phyloP scores from a whole-genome alignment of 148 eudicot genomes.

The Spergularia marina region DNA sequence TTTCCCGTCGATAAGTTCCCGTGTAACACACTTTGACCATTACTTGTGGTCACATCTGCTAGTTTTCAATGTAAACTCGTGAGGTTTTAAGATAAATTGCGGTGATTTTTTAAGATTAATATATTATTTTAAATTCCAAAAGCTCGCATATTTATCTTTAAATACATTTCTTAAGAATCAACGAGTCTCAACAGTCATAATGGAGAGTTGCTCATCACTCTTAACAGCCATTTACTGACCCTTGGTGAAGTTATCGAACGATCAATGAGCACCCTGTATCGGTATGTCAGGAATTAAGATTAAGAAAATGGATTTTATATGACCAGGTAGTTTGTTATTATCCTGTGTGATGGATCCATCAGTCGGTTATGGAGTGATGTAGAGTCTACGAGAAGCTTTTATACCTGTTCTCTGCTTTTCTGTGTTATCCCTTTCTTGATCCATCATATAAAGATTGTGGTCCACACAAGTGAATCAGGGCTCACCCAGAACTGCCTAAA shows the following conservation, averaged over 20 bases:
- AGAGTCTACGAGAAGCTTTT: background rate
- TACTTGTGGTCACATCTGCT: no score
- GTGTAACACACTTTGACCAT: no score
- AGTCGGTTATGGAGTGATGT: background rate
- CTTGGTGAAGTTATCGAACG: background rate
- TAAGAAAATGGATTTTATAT: background rate
- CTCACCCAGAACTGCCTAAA: slow-evolving; percentile 27
- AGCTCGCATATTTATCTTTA: no score
- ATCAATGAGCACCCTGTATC: background rate
- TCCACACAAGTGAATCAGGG: slow-evolving; percentile 21
- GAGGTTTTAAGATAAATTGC: no score
- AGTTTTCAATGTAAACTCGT: no score
- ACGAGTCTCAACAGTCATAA: no score
- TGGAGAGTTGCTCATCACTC: background rate
- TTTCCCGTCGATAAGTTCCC: background rate
- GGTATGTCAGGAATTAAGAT: background rate
- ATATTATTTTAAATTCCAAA: no score
- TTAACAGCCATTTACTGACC: background rate
- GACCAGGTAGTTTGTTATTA: background rate
- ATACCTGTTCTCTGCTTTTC: background rate
- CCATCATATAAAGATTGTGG: slow-evolving; percentile 6
- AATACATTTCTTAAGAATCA: no score
- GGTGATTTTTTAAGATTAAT: no score
- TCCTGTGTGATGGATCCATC: background rate
- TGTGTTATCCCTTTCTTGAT: slow-evolving; percentile 13